phyloP scores from a whole-genome alignment of 139 green algal genomes.

The Tetradesmus lagerheimii region DNA sequence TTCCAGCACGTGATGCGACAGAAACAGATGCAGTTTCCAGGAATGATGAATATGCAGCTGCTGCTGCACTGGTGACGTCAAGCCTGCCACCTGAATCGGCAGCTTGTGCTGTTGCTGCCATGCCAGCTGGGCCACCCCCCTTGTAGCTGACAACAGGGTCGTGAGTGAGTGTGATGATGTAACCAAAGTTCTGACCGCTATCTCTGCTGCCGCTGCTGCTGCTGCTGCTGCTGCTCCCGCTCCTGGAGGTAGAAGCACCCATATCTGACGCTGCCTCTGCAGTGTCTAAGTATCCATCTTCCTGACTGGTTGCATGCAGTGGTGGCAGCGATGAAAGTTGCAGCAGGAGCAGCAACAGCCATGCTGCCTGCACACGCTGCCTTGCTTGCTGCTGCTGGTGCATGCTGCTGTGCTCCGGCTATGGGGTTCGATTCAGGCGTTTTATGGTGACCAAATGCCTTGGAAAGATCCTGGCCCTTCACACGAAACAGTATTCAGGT shows the following conservation, averaged over 20 bases:
- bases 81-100: neutral
- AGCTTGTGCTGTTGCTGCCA: neutral
- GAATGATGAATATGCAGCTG: neutral
- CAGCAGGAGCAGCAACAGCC: neutral
- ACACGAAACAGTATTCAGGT: no score
- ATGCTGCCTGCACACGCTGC: neutral
- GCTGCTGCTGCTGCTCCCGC: neutral
- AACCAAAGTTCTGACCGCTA: neutral
- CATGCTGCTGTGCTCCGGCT: neutral
- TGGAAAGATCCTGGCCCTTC: no score
- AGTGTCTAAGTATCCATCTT: neutral
- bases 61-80: neutral
- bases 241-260: neutral
- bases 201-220: neutral
- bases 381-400: neutral
- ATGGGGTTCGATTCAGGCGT: no score
- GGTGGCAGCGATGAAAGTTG: neutral
- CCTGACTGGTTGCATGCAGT: neutral
- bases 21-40: neutral
- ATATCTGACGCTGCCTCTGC: neutral
- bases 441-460: no score
- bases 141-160: neutral
- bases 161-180: neutral
- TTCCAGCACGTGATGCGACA: neutral
- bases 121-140: neutral